These are phyloP conservation scores for Apophysomyces sp. DNA, from an alignment of 371 early-diverging fungal species.

Conservation along the genomic window DNA sequence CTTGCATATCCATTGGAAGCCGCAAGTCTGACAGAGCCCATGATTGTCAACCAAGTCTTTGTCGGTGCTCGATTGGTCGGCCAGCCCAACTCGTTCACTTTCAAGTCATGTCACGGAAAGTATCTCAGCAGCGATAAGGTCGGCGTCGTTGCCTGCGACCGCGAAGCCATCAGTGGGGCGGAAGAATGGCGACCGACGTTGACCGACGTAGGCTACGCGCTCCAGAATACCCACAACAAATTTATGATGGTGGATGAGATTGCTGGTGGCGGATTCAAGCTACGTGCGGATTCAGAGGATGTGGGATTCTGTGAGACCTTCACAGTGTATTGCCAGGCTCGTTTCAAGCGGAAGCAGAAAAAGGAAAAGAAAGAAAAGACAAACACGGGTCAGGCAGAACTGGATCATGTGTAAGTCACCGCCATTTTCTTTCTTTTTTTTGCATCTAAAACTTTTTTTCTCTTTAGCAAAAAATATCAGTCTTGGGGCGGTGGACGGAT, in stretches of 20 bases:
- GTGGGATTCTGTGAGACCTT: slow-evolving; percentile 77
- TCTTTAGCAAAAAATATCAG: slow-evolving; percentile 53
- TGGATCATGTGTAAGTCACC: slow-evolving; percentile 43
- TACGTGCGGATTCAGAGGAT: slow-evolving; percentile 73
- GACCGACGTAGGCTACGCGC: slow-evolving; percentile 71
- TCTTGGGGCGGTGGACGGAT: slow-evolving; percentile 68
- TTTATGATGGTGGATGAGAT: slow-evolving; percentile 66
- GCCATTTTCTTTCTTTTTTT: neutral
- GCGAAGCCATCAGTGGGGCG: slow-evolving; percentile 78
- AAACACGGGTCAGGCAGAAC: slow-evolving; percentile 20
- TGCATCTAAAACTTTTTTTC: neutral
- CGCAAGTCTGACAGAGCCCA: slow-evolving; percentile 53
- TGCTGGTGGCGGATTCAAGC: slow-evolving; percentile 51
- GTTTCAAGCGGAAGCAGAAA: slow-evolving; percentile 46
- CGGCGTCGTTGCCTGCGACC: slow-evolving; percentile 70
- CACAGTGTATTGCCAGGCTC: slow-evolving; percentile 69
- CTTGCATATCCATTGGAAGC: slow-evolving; percentile 40
- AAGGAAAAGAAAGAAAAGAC: slow-evolving; percentile 30
- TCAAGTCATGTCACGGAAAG: slow-evolving; percentile 68
- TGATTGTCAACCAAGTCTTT: slow-evolving; percentile 70
- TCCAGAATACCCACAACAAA: slow-evolving; percentile 62
- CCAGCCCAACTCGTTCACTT: slow-evolving; percentile 47
- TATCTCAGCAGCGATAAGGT: slow-evolving; percentile 83
- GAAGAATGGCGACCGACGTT: slow-evolving; percentile 80
- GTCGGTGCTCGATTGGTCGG: slow-evolving; percentile 61